Percentiles rank a stretch among this genome's conserved stretches.
Conservation (phyloP, 805 yeast genomes). For the Zygosaccharomyces bisporus region DNA sequence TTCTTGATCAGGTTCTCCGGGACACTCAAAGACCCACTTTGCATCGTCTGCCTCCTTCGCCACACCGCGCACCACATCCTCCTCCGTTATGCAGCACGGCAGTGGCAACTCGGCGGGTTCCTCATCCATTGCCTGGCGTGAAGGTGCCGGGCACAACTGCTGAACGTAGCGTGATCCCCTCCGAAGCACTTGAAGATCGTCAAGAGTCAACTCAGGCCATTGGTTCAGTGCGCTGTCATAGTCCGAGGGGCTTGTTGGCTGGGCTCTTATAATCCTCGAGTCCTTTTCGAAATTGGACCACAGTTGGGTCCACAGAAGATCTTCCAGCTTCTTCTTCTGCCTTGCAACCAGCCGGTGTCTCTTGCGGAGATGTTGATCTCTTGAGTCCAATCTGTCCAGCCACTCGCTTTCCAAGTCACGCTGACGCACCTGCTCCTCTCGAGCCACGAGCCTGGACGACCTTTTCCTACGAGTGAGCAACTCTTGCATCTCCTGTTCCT, state of each 20-base stretch:
- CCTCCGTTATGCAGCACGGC: constrained; percentile 26
- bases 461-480: constrained; percentile 66
- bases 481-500: constrained; percentile 60
- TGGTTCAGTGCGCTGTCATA: background rate
- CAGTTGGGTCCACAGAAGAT: constrained; percentile 29
- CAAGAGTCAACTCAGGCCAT: constrained; percentile 9
- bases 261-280: constrained; percentile 19
- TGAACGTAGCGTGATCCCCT: constrained; percentile 8
- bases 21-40: constrained; percentile 35
- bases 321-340: constrained; percentile 27
- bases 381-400: constrained; percentile 36
- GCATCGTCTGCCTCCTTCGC: constrained; percentile 24
- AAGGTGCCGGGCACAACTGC: background rate
- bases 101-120: constrained; percentile 28
- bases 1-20: constrained; percentile 10
- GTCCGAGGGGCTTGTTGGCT: background rate
- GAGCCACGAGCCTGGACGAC: constrained; percentile 69
- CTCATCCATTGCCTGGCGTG: background rate
- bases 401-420: constrained; percentile 43
- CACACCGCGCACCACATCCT: constrained; percentile 23
- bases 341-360: constrained; percentile 27
- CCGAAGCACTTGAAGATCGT: constrained; percentile 10
- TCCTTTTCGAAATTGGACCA: constrained; percentile 34
- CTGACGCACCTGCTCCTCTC: constrained; percentile 52
- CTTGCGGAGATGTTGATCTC: constrained; percentile 29